Conservation (phyloP, 768 basidiomycete species). For the Crucibulum laeve region DNA sequence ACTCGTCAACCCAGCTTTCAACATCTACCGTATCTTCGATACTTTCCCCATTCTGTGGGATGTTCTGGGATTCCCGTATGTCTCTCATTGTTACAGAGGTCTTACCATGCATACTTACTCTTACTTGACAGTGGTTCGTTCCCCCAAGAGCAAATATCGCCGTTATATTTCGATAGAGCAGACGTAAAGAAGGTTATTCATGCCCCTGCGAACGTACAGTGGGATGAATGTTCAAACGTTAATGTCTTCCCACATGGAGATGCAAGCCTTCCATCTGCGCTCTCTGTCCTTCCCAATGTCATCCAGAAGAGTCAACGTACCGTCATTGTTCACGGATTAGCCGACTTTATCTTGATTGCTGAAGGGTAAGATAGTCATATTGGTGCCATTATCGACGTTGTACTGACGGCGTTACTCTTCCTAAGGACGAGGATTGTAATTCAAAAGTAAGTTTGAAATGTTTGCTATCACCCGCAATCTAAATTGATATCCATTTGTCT, state of each 20-base stretch:
- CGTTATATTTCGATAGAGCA: constrained; percentile 64
- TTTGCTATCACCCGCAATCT: neutral
- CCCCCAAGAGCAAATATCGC: constrained; percentile 44
- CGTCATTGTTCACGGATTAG: constrained; percentile 70
- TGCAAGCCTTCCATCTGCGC: constrained; percentile 52
- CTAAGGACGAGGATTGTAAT: constrained; percentile 53
- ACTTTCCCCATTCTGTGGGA: constrained; percentile 75
- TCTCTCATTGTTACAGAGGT: neutral
- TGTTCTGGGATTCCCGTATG: constrained; percentile 77
- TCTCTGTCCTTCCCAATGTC: constrained; percentile 66
- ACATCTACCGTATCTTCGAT: constrained; percentile 76
- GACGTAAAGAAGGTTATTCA: constrained; percentile 73
- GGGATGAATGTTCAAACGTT: constrained; percentile 59
- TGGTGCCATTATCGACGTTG: neutral
- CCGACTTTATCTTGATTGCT: constrained; percentile 69
- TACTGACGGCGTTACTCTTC: neutral
- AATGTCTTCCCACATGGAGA: constrained; percentile 64
- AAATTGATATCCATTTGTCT: neutral
- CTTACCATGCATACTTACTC: neutral
- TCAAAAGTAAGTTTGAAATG: constrained; percentile 48
- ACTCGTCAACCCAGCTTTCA: constrained; percentile 67
- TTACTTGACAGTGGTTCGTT: constrained; percentile 46
- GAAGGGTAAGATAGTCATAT: constrained; percentile 49
- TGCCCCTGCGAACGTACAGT: constrained; percentile 55
- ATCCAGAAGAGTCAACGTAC: constrained; percentile 70